Conservation (phyloP, 176 grass and related monocot genomes). For the Chloris gayana region DNA sequence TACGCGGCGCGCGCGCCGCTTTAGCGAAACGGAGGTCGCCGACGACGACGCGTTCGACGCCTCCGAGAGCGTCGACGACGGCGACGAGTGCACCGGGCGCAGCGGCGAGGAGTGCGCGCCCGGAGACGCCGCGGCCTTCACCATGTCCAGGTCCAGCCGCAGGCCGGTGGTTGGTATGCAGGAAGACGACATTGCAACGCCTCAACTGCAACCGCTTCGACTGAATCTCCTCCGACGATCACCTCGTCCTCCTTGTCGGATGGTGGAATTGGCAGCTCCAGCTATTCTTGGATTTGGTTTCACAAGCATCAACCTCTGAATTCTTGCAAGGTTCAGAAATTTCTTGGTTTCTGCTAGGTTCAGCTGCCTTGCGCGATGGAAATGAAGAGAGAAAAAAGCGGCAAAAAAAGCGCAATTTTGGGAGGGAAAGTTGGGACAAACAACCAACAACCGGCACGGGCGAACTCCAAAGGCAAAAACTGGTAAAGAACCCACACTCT, state of each 20-base stretch:
- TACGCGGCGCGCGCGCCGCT: conserved; percentile 77
- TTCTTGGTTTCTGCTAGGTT: neutral
- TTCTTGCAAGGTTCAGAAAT: neutral
- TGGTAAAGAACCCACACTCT: conserved; percentile 8
- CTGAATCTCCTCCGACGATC: neutral
- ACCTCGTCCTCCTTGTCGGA: neutral
- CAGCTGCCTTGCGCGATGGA: conserved; percentile 5
- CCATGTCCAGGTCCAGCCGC: conserved; percentile 84
- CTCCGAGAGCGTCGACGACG: conserved; percentile 66
- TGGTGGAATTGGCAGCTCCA: conserved; percentile 7
- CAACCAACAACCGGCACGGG: conserved; percentile 19
- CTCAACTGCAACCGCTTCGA: neutral
- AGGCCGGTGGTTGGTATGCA: conserved; percentile 74
- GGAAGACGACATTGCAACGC: conserved; percentile 61
- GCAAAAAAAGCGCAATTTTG: neutral
- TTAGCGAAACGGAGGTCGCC: conserved; percentile 70
- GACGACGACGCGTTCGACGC: conserved; percentile 65
- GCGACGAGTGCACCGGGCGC: conserved; percentile 62
- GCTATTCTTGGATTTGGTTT: conserved; percentile 13
- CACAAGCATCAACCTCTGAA: conserved; percentile 18
- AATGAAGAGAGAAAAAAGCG: neutral
- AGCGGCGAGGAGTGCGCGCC: conserved; percentile 71
- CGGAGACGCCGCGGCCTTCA: conserved; percentile 63
- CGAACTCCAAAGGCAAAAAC: conserved; percentile 21
- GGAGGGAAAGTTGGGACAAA: neutral